Conservation (phyloP, 2,329 filamentous ascomycete species). For the Stylonectria norvegica region DNA sequence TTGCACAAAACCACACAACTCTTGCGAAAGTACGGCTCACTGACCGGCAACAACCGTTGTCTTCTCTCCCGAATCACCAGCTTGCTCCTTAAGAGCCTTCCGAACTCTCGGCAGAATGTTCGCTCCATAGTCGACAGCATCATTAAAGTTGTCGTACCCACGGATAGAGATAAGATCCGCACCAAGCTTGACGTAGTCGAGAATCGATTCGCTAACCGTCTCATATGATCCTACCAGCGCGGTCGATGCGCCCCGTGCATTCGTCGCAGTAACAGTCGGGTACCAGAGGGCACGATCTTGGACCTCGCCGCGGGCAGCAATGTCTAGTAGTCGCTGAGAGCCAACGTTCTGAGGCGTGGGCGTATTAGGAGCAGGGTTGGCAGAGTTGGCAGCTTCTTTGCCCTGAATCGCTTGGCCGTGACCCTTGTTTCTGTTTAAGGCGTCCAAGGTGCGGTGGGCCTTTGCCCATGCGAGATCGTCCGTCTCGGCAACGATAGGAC, state of each 20-base stretch:
- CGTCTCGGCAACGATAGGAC: slow-evolving; percentile 58
- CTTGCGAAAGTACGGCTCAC: too few species aligned
- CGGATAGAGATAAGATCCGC: slow-evolving; percentile 57
- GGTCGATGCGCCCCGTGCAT: slow-evolving; percentile 57
- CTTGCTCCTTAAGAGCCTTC: too few species aligned
- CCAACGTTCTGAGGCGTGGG: slow-evolving; percentile 53
- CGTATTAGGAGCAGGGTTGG: too few species aligned
- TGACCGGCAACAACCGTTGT: too few species aligned
- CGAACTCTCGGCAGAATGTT: slow-evolving; percentile 52
- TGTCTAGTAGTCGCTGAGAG: slow-evolving; percentile 56
- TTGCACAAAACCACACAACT: too few species aligned
- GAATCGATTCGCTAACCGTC: slow-evolving; percentile 51
- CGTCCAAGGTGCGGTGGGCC: slow-evolving; percentile 53
- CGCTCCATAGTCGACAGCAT: slow-evolving; percentile 57
- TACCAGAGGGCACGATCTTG: slow-evolving; percentile 63
- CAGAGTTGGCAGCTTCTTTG: too few species aligned
- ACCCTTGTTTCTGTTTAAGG: slow-evolving; percentile 42
- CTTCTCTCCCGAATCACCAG: too few species aligned
- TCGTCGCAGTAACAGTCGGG: slow-evolving; percentile 59
- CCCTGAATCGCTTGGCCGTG: slow-evolving; percentile 30
- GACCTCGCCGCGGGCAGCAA: slow-evolving; percentile 53
- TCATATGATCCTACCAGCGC: slow-evolving; percentile 54
- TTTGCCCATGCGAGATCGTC: slow-evolving; percentile 61
- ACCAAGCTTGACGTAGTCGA: slow-evolving; percentile 56
- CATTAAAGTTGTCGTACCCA: slow-evolving; percentile 59